Base-by-base conservation (phyloP, 1,284 basidiomycete genomes). In the Moniliophthora roreri region DNA sequence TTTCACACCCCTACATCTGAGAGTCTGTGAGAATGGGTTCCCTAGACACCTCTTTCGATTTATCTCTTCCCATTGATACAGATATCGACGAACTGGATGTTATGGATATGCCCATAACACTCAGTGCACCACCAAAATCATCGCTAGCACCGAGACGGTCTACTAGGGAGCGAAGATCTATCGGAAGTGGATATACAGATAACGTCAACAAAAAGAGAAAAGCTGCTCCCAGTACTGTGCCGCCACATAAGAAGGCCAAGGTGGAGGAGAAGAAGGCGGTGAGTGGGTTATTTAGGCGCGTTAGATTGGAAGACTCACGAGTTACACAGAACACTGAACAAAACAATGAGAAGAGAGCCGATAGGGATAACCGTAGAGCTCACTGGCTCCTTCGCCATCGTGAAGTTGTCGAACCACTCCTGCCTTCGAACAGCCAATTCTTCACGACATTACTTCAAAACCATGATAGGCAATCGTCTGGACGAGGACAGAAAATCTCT, bases 381-480 rank as follows among this genome's bases (percentile, higher is more conserved):
- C 64, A 61, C 18, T 80, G 78, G 77, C 50, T 79, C 10, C 61
- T 68, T 57, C 60, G 61, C 38, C 69, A 80, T 53, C 63, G 63
- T 0, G 59, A 68, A 16, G 57, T 77, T n/a, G n/a, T n/a, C n/a
- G n/a, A n/a, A n/a, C n/a, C n/a, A n/a, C n/a, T n/a, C n/a, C n/a
- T 70, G 80, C 51, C 64, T 70, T 53, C 68, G 77, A 0, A 64
- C 80, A 11, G 60, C 80, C 15, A 74, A 75, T 0, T 54, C 64
- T 3, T 65, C 66, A 16, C 67, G 57, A 48, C 48, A 13, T 39
- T 34, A 28, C 71, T 71, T 51, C 71, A 74, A 21, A 65, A 69
- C 8, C 40, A 39, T 5, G 44, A n/a, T n/a, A n/a, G n/a, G n/a
- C n/a, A 55, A 58, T 8, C 55, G 73, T 36, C 48, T 50, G 60